Conservation (phyloP, 176 grass and related monocot species). For the barley (Hordeum vulgare) region DNA sequence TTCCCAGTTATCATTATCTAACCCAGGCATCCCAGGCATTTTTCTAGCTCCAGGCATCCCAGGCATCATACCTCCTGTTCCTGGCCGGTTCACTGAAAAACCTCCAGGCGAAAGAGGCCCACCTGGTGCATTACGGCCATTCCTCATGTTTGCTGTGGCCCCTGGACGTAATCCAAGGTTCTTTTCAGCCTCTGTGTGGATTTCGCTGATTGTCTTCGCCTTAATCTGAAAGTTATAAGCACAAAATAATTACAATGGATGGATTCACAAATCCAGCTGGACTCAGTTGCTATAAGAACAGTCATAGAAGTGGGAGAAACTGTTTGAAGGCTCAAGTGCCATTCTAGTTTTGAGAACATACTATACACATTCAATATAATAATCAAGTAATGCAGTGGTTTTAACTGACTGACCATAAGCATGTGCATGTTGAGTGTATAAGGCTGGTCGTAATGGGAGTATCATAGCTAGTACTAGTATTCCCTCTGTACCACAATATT, state of each 20-base stretch:
- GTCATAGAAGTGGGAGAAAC: background rate
- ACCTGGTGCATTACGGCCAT: constrained; percentile 45
- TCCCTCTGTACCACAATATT: no score
- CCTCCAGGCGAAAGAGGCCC: constrained; percentile 61
- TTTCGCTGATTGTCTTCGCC: constrained; percentile 88
- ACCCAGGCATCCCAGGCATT: constrained; percentile 97
- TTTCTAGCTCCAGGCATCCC: constrained; percentile 94
- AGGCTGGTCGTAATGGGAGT: no score
- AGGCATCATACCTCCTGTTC: constrained; percentile 95
- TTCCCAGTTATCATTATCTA: constrained; percentile 92
- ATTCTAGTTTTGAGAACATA: background rate
- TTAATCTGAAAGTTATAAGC: constrained; percentile 56
- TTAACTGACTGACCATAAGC: background rate
- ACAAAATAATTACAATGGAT: constrained; percentile 25
- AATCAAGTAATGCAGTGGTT: background rate
- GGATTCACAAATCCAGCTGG: background rate
- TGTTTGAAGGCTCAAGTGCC: background rate
- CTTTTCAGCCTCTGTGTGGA: constrained; percentile 83
- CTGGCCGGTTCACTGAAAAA: constrained; percentile 54
- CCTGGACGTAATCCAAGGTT: constrained; percentile 73
- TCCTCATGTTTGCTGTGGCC: constrained; percentile 53
- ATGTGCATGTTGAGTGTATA: background rate
- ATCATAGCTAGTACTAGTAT: no score
- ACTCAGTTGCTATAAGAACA: background rate
- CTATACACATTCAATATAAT: background rate